Base-by-base conservation (phyloP, 805 yeast genomes). In the Kodamaea leandrae region DNA sequence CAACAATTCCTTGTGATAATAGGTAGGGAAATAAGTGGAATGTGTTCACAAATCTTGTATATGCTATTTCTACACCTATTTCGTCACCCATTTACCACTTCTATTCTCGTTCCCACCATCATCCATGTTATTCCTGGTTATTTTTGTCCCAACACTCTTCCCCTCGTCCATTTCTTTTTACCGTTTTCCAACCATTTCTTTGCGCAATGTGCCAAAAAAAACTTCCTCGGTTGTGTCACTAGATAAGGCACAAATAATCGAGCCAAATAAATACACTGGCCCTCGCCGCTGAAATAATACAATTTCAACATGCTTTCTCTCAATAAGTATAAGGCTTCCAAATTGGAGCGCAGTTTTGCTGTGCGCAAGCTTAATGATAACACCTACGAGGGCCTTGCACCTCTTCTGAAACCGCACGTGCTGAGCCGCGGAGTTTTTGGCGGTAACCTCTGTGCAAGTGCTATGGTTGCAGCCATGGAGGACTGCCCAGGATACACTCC, bases 341-440 rank as follows among this genome's bases (percentile, higher is more conserved):
- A 39, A 25, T 32, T 49, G 10, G 50, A 50, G 33, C 29, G 41
- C 15, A 38, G 48, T 14, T 52, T 49, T 34, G 52, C 43, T 4
- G 51, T 51, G 17, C 43, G 44, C 9, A 24, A 47, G 13, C 28
- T 46, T 12, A 36, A 30, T 14, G 46, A 42, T 5, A 24, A 10
- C 20, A 33, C 36, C 17, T 51, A 40, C 30, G 50, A 49, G 29
- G 55, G 55, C 3, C 15, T 49, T 14, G 32, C 37, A 1, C 60
- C 51, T 5, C 47, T 57, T 18, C 41, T 39, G n/a, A 56, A 56
- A 41, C 57, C 60, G 1, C 48, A 52, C 6, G 44, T 51, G 5
- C 39, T 33, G 15, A 46, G 58, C 10, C 51, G 65, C 26, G 72
- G 71, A n/a, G 66, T 63, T n/a, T 68, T 55, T 41, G 73, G 72